Evolutionary conservation across 2,329 filamentous ascomycete species (phyloP), one percentile per base, ranked within the genome.

Genomic region (Colletotrichum scovillei): DNA sequence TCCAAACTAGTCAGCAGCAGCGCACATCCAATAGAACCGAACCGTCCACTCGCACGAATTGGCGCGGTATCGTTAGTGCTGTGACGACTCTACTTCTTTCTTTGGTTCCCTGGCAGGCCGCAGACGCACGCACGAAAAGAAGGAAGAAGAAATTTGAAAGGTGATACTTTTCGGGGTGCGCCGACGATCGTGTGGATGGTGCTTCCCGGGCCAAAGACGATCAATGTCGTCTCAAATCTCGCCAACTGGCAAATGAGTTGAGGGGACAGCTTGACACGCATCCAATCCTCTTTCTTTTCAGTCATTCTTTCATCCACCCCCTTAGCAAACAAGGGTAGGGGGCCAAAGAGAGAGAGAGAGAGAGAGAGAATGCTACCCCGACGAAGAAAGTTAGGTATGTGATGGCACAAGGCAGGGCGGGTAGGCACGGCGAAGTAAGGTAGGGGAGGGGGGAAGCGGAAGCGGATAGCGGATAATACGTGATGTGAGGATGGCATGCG

Each of bases 401-500:
- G 65, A 56, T 49, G 24, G 32, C 32, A 22, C 32, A 46, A 22
- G 30, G 32, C n/a, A 42, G 26, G 63, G 56, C 30, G 57, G 49
- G 42, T 16, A 60, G 63, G 19, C 12, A 56, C 35, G 14, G 38
- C 63, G 46, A 53, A 16, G 35, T 42, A 42, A 42, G 12, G 38
- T 42, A 42, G 5, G 38, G 38, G 1, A 42, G 38, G 38, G 38
- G 38, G 38, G 14, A 4, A 16, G 35, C 35, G 35, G 38, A 42
- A 56, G 26, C n/a, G 56, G 57, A 26, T 16, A 55, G n/a, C 22
- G 52, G 19, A 55, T 53, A 30, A 42, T n/a, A 65, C 53, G 68
- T 56, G 52, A 74, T 65, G 65, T 73, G 69, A 65, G 73, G 58
- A 75, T 75, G 73, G 73, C 73, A 73, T 74, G 73, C 73, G 67